Evolutionary conservation across 2,329 filamentous ascomycete species (phyloP).

Genomic region (Biscogniauxia mediterranea): DNA sequence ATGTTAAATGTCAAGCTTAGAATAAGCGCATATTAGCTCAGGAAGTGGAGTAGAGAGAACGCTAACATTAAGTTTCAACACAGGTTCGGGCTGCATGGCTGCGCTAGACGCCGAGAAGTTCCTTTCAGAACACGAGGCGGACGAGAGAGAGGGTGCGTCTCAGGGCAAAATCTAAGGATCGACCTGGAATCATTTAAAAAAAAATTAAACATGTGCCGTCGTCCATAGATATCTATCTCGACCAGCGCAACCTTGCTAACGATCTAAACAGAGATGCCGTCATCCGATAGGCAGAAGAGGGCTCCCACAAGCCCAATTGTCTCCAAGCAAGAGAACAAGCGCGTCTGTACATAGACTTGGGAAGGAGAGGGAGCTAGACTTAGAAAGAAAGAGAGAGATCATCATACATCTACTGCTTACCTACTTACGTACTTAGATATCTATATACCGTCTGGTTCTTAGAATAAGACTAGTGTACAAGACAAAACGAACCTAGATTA

Average conservation of each 20-base stretch:
- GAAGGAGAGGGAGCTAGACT: not conserved
- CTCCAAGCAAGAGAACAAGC: not conserved
- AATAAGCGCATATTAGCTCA: not conserved
- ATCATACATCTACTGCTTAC: no score
- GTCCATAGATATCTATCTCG: slow-evolving; percentile 8
- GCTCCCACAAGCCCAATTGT: not conserved
- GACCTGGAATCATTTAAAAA: slow-evolving; percentile 3
- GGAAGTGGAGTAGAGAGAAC: not conserved
- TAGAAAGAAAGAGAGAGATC: no score
- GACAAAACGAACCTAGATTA: no score
- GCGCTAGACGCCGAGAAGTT: slow-evolving; percentile 95
- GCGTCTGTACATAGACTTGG: not conserved
- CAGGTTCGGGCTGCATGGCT: slow-evolving; percentile 90
- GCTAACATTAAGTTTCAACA: slow-evolving; percentile 12
- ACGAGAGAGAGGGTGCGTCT: slow-evolving; percentile 35
- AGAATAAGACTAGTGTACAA: no score
- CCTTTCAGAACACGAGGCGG: slow-evolving; percentile 71
- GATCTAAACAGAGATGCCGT: slow-evolving; percentile 12
- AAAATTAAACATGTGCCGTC: not conserved
- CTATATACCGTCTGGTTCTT: not conserved
- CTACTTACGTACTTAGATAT: not conserved
- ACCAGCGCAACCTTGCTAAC: slow-evolving; percentile 7
- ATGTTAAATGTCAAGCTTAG: slow-evolving; percentile 48
- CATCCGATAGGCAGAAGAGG: slow-evolving; percentile 6
- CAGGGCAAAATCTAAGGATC: slow-evolving; percentile 29